phyloP scores from a whole-genome alignment of 192 early-diverging fungal species.

The Podila epicladia region DNA sequence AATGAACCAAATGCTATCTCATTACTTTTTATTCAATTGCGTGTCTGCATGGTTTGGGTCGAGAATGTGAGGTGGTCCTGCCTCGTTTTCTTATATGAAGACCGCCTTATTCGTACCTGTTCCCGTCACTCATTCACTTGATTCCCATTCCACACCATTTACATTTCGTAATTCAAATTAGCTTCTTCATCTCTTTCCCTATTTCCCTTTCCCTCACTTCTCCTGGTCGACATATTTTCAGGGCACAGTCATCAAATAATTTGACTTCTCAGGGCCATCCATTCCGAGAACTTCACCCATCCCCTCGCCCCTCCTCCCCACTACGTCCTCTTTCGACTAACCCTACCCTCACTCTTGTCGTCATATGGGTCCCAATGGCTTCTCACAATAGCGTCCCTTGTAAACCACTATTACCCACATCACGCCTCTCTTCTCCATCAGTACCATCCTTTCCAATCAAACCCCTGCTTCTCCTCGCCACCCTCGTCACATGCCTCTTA shows the following conservation, averaged over 20 bases:
- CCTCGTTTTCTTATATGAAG: neutral
- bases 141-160: neutral
- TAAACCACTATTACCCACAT: neutral
- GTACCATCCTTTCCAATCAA: neutral
- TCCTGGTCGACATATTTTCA: neutral
- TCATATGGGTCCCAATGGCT: constrained; percentile 8
- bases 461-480: neutral
- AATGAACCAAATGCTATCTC: no score
- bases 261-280: neutral
- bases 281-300: neutral
- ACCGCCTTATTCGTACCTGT: neutral
- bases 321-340: neutral
- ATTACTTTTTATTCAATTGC: no score
- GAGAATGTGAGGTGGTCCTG: neutral
- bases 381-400: neutral
- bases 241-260: no score
- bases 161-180: neutral
- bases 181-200: neutral
- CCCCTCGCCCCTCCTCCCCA: no score
- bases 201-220: neutral
- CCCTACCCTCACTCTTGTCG: neutral
- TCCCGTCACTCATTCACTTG: neutral
- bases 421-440: neutral
- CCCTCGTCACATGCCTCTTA: neutral
- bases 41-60: no score